Conservation (phyloP, 176 grass and related monocot genomes). For the Areca catechu region DNA sequence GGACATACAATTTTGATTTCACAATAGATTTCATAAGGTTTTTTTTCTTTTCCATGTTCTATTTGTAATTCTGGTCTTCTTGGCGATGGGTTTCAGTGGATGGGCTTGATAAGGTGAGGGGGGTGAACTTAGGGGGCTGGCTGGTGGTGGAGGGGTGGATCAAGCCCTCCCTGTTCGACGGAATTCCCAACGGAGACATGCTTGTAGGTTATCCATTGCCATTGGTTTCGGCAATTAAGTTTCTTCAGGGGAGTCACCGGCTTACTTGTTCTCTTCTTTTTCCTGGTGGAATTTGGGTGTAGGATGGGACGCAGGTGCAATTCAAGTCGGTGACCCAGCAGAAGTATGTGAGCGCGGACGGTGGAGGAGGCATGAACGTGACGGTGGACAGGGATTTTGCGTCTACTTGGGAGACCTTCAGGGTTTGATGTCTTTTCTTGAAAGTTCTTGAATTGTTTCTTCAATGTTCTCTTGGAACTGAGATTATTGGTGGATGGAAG, state of each 20-base stretch:
- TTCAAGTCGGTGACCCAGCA: slow-evolving; percentile 63
- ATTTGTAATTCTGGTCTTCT: not conserved
- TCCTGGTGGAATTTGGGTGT: slow-evolving; percentile 10
- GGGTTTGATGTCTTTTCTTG: slow-evolving; percentile 32
- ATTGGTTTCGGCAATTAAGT: not conserved
- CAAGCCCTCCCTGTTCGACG: slow-evolving; percentile 73
- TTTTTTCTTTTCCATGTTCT: not conserved
- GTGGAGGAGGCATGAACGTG: slow-evolving; percentile 42
- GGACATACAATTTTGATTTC: not conserved
- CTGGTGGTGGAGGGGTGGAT: slow-evolving; percentile 87
- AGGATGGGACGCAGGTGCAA: slow-evolving; percentile 82
- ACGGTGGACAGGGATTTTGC: slow-evolving; percentile 43
- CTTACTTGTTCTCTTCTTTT: slow-evolving; percentile 3
- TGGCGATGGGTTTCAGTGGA: slow-evolving; percentile 17
- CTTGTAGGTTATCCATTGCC: slow-evolving; percentile 32
- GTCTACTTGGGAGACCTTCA: slow-evolving; percentile 82
- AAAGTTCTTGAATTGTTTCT: not conserved
- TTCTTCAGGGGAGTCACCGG: not conserved
- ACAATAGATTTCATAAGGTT: not conserved
- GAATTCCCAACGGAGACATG: slow-evolving; percentile 72
- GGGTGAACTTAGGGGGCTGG: slow-evolving; percentile 82
- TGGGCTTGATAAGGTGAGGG: slow-evolving; percentile 55
- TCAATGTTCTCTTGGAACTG: too few relatives aligned
- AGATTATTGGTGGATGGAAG: too few relatives aligned
- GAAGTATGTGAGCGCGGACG: slow-evolving; percentile 41